These are phyloP conservation scores for Trametes villosa DNA, from an alignment of 768 basidiomycete species.

Conservation along the genomic window DNA sequence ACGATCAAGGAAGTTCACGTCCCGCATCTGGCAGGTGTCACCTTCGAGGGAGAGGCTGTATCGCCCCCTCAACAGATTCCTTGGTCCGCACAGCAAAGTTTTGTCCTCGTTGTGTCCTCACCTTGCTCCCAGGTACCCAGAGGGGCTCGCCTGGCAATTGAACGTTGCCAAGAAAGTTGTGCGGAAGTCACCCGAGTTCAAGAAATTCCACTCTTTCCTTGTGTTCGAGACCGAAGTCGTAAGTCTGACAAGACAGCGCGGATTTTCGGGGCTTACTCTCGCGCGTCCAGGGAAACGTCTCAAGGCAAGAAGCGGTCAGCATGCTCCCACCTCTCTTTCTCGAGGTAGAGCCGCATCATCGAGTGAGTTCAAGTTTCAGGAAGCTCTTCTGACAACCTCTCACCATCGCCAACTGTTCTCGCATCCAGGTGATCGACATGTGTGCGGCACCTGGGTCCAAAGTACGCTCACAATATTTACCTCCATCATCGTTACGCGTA, in stretches of 20 bases:
- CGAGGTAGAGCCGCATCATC: conserved; percentile 92
- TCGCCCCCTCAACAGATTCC: conserved; percentile 82
- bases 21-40: conserved; percentile 70
- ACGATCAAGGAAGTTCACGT: conserved; percentile 80
- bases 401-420: conserved; percentile 1
- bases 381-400: not conserved
- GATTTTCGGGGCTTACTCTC: not conserved
- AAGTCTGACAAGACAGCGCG: too few species aligned
- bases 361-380: conserved; percentile 43
- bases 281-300: conserved; percentile 80
- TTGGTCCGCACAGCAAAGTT: conserved; percentile 57
- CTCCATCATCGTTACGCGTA: not conserved
- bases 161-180: conserved; percentile 88
- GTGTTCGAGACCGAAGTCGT: conserved; percentile 99
- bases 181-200: conserved; percentile 87
- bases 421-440: conserved; percentile 84
- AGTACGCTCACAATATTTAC: conserved; percentile 43
- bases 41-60: conserved; percentile 75
- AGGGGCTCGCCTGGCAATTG: conserved; percentile 95
- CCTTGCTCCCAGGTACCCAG: conserved; percentile 75
- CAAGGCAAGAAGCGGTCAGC: conserved; percentile 95
- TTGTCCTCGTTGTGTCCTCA: not conserved
- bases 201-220: conserved; percentile 93
- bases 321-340: conserved; percentile 98
- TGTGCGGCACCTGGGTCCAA: conserved; percentile 99